Base-by-base conservation (phyloP, 257 asterid species). In the Orobanche coerulescens region DNA sequence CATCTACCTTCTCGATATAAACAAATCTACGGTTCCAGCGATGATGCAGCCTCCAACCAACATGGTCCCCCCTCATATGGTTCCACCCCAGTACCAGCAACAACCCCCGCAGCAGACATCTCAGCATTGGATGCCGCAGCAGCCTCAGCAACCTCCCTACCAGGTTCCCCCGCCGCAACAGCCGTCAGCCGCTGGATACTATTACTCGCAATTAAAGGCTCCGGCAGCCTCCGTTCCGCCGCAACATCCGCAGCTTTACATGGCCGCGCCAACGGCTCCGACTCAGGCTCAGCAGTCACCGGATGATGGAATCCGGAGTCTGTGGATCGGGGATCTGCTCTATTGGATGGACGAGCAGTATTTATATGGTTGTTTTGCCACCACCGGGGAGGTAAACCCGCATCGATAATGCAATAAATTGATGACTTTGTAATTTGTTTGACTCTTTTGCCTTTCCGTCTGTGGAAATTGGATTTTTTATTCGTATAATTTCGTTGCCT, bases 281-380 rank as follows among this genome's bases (percentile, higher is more conserved):
- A 49, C 78, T 20, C 81, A 70, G 64, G 71, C 78, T 39, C 87
- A 71, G 66, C 71, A 78, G 30, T 46, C 74, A 4, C 65, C 61
- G 15, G 78, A 81, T 1, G 97, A 85, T 61, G 97, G 89, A 73
- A 72, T 87, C 74, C 82, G 94, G 62, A 91, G 87, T 57, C 78
- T 91, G 39, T 91, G 96, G 96, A 87, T 87, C 71, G 97, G 97
- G 22, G 97, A 91, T 85, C 94, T 91, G 73, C 97, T 85, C 61
- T 76, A 72, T 73, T 91, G 95, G 96, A 91, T 91, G 96, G 97
- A 87, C 33, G 97, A 91, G 75, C 76, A 68, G 65, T 91, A 87
- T 66, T 31, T 91, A 39, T 34, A 49, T 10, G 64, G 15, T 24
- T 83, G 94, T 73, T 91, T 91, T 46, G 80, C 74, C 40, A 49